Evolutionary conservation across 352 stramenopile genomes (phyloP).

Genomic region (Phytophthora pisi): DNA sequence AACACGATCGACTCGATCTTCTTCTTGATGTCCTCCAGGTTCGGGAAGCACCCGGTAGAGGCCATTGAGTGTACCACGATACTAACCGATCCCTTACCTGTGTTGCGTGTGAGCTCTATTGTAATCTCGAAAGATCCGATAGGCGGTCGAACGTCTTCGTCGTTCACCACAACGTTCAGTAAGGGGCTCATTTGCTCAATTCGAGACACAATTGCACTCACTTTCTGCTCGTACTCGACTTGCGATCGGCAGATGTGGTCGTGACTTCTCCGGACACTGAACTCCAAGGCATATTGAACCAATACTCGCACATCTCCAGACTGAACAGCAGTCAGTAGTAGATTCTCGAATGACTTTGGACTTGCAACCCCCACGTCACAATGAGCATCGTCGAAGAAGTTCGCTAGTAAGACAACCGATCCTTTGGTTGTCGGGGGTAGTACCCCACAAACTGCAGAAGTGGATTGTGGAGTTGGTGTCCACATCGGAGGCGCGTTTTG

Average conservation of each 20-base stretch:
- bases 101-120: constrained; percentile 46
- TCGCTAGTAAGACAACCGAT: constrained; percentile 50
- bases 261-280: constrained; percentile 40
- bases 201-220: constrained; percentile 33
- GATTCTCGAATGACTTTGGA: constrained; percentile 64
- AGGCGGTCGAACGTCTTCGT: constrained; percentile 13
- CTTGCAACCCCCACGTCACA: constrained; percentile 43
- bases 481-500: constrained; percentile 47
- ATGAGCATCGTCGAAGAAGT: constrained; percentile 68
- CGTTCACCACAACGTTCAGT: constrained; percentile 51
- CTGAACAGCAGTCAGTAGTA: constrained; percentile 58
- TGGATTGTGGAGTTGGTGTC: constrained; percentile 2
- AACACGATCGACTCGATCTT: constrained; percentile 63
- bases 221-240: constrained; percentile 59
- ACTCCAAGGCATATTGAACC: constrained; percentile 45
- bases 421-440: neutral
- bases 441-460: neutral
- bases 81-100: constrained; percentile 20
- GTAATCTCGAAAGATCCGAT: constrained; percentile 63
- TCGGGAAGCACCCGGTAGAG: constrained; percentile 52
- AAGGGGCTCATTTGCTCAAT: constrained; percentile 65
- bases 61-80: constrained; percentile 68
- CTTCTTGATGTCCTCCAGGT: constrained; percentile 50
- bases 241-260: constrained; percentile 60
- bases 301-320: constrained; percentile 52